Evolutionary conservation across 768 basidiomycete species (phyloP), one percentile per base, ranked within the genome.

Genomic region (Lenzites betulinus): DNA sequence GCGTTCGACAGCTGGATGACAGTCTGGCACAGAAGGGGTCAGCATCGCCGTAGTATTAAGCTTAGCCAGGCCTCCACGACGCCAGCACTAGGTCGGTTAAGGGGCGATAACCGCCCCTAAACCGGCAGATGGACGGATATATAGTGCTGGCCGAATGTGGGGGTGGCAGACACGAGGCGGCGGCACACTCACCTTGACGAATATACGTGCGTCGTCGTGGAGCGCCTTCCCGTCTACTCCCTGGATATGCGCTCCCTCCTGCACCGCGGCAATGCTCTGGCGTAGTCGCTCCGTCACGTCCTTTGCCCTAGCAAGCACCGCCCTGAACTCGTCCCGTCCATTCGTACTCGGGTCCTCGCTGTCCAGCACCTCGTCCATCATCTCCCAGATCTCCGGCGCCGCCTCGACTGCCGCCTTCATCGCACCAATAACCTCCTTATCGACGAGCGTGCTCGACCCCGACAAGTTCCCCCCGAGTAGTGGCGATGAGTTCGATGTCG

Each of bases 361-460:
- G 18, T 73, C 73, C 54, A 92, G 73, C 62, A 89, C 79, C 57
- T 88, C 87, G 64, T 88, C 86, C 70, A 94, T 84, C 78, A 89
- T 82, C 59, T 86, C 79, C 92, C 94, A 98, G 23, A 93, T 89
- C 25, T 80, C 78, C 12, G 90, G 89, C 11, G 93, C 94, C 13
- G 89, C 81, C 23, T 90, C 86, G 9, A 94, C 85, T 15, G 95
- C 91, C 8, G 77, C 76, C 64, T 87, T 87, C 72, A 97, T 87
- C 26, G 91, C 87, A 59, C 89, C 84, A 7, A 95, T 75, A 3
- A 91, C 84, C 66, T 92, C 90, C 54, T 86, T 87, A 69, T 93
- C 90, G 43, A 93, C 85, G 36, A 88, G 77, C 25, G 81, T 83
- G 60, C 82, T 83, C 18, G 89, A 85, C 43, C 72, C 80, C 13